Evolutionary conservation across 2,329 filamentous ascomycete genomes (phyloP).

Genomic region (Dactylellina sp.): DNA sequence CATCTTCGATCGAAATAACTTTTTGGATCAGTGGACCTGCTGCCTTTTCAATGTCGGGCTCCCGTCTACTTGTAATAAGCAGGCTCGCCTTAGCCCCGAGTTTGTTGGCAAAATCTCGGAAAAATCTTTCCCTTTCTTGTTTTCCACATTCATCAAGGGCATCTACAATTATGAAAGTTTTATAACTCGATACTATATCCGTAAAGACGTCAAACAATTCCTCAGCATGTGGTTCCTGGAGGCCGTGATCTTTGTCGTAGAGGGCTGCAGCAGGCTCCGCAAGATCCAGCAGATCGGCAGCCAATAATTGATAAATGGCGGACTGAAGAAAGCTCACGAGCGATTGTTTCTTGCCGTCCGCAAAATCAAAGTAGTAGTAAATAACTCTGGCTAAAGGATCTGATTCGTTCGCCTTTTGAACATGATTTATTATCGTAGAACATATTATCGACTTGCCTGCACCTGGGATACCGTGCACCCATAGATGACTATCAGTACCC

Average conservation of each 20-base stretch:
- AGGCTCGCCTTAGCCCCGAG: neutral
- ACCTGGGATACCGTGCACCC: slow-evolving; percentile 44
- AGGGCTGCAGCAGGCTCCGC: slow-evolving; percentile 19
- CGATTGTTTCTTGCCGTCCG: slow-evolving; percentile 26
- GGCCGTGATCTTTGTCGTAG: slow-evolving; percentile 30
- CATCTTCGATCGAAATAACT: slow-evolving; percentile 29
- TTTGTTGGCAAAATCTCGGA: slow-evolving; percentile 12
- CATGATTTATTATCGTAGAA: slow-evolving; percentile 40
- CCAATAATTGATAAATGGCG: slow-evolving; percentile 32
- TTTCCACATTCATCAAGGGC: slow-evolving; percentile 43
- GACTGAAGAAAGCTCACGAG: slow-evolving; percentile 31
- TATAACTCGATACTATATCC: neutral
- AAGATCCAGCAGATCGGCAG: neutral
- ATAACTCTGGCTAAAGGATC: neutral
- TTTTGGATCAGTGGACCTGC: neutral
- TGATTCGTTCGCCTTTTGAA: neutral
- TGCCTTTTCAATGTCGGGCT: slow-evolving; percentile 35
- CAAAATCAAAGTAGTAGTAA: slow-evolving; percentile 51
- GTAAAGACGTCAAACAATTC: slow-evolving; percentile 27
- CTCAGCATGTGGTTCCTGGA: slow-evolving; percentile 24
- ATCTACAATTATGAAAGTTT: slow-evolving; percentile 17
- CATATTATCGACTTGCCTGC: slow-evolving; percentile 48
- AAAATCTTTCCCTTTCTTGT: slow-evolving; percentile 24
- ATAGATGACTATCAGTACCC: slow-evolving; percentile 4
- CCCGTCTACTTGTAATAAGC: slow-evolving; percentile 36